Evolutionary conservation across 2,329 filamentous ascomycete genomes (phyloP), one percentile per base, ranked within the genome.

Genomic region (Sporothrix inflata): DNA sequence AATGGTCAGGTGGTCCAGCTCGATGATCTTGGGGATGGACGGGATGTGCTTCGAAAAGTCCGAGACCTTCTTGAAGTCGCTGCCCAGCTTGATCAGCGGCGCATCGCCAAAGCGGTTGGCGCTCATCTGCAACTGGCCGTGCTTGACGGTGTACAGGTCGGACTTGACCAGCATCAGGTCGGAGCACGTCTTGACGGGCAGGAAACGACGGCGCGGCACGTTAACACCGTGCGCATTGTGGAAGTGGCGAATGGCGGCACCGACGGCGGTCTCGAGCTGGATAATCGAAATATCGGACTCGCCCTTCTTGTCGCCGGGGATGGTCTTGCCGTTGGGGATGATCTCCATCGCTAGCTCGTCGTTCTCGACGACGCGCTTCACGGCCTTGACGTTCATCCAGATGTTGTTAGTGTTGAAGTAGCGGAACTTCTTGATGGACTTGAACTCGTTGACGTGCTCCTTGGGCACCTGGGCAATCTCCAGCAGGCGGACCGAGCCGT

Each of bases 321-420:
- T 98, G 76, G 93, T 95, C 89, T 99, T 99, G 86, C 93, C 94
- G 86, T 99, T 99, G 83, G 96, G 94, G 79, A 99, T 99, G 82
- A 99, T 99, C 86, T 99, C 96, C 93, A 99, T 97, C 85, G 94
- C 93, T 71, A 99, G 91, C 87, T 98, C 95, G 82, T 97, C 94
- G 84, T 97, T 94, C 89, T 98, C 96, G 8, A 99, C 96, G 71
- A 99, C 94, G 74, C 96, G 94, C 92, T 98, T 98, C 85, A 99
- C 92, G 77, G 96, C 96, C 82, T 93, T 91, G 79, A 98, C 89
- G 86, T 97, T 97, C 88, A 99, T 92, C 96, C 96, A 99, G 85
- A 99, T 98, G 90, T 99, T 99, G 92, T 99, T 99, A 84, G 96
- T 99, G 90, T 99, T 99, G 92, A 99, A 99, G 91, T 99, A 99